These are phyloP conservation scores for Claviceps sp. DNA, from an alignment of 2,329 filamentous ascomycete genomes.

Conservation along the genomic window DNA sequence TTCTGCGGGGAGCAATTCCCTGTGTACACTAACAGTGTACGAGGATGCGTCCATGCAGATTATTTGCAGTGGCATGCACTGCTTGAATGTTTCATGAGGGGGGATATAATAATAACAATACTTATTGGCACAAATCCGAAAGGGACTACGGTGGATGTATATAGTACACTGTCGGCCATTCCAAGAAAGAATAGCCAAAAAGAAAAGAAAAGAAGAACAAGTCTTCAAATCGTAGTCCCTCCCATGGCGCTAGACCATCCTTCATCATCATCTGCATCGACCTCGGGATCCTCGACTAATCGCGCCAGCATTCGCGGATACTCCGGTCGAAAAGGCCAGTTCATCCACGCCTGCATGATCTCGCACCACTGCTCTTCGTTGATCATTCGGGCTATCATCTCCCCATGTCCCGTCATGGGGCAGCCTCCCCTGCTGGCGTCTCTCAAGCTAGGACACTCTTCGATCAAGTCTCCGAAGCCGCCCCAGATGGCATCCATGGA, in stretches of 20 bases:
- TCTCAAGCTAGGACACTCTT: conserved; percentile 32
- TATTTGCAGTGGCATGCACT: too few species aligned
- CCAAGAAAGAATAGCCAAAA: too few species aligned
- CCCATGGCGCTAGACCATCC: conserved; percentile 10
- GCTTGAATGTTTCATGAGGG: too few species aligned
- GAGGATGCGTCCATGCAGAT: too few species aligned
- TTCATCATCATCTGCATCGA: conserved; percentile 15
- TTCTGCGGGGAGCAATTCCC: too few species aligned
- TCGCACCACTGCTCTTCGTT: conserved; percentile 43
- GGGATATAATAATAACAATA: too few species aligned
- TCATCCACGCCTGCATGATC: conserved; percentile 44
- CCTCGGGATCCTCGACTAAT: conserved; percentile 17
- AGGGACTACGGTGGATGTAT: too few species aligned
- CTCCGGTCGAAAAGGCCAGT: conserved; percentile 50
- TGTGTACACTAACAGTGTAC: too few species aligned
- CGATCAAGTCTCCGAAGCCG: conserved; percentile 42
- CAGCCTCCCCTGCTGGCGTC: conserved; percentile 36
- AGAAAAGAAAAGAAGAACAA: not conserved
- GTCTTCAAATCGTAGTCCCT: not conserved
- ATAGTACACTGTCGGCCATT: too few species aligned
- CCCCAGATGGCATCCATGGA: conserved; percentile 42
- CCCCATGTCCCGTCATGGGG: conserved; percentile 22
- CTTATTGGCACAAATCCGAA: too few species aligned
- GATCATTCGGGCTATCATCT: conserved; percentile 34
- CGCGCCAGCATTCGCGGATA: conserved; percentile 35